Evolutionary conservation across 345 rosid genomes (phyloP), one percentile per base, ranked within the genome.

Genomic region (Fremontodendron californicum): DNA sequence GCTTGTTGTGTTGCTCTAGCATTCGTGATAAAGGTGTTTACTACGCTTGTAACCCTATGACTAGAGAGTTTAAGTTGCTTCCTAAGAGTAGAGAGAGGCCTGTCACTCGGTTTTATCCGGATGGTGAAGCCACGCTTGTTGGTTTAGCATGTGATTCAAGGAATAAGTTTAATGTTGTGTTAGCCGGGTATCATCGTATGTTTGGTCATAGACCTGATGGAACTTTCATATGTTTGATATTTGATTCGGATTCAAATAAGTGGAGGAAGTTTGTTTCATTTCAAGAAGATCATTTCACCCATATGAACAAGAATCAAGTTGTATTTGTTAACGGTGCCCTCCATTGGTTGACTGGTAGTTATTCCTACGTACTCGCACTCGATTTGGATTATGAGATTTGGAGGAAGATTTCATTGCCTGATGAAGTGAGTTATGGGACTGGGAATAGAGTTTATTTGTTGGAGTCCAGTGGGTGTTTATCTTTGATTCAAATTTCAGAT

Each of bases 1-100:
- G 98, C 65, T 82, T 92, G 73, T 79, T 94, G 83, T 91, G 96
- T 74, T 94, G 98, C 81, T 89, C 97, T n/a, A 90, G 96, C 68
- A 84, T 92, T 15, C 93, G 90, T 52, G 89, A 89, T 40, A 94
- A 85, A 82, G 96, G 93, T 74, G 86, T 87, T 82, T 91, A 88
- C 62, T 94, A 90, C 66, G 91, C 92, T 15, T 94, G 96, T 75
- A 94, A 92, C 78, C 97, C 98, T 0, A 79, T 91, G 81, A 94
- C 98, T 31, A 86, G 92, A 81, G 91, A 92, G 82, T 87, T 40
- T 78, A 84, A 75, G 77, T 51, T 76, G 79, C 88, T 94, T 65
- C 97, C 97, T 13, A 90, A 67, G 82, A 88, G 84, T 65, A 74
- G 94, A 64, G 96, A 89, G 67, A 88, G 96, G 73, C 90, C 84